Percentiles rank a stretch among this genome's conserved stretches.
Conservation (phyloP, 352 stramenopile species). For the Phytophthora crassamura region DNA sequence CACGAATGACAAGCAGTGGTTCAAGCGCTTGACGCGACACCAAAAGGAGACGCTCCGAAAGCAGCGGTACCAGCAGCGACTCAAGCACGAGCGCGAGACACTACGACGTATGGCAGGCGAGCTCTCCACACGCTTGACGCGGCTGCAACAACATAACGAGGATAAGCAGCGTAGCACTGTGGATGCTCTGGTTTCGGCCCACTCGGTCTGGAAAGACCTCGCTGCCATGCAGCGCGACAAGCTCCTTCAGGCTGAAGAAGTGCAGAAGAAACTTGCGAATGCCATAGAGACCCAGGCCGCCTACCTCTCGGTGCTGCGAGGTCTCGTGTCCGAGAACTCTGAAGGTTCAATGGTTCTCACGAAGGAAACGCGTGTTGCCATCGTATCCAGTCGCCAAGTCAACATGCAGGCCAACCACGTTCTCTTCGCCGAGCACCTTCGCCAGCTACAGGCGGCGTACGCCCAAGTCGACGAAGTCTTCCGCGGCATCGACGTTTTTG, state of each 20-base stretch:
- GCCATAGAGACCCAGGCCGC: slow-evolving; percentile 10
- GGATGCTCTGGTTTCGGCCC: neutral
- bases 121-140: neutral
- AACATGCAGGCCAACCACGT: slow-evolving; percentile 7
- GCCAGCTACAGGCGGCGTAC: slow-evolving; percentile 17
- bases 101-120: neutral
- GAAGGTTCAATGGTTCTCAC: neutral
- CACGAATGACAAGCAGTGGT: too few relatives aligned
- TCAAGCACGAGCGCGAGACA: slow-evolving; percentile 12
- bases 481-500: neutral
- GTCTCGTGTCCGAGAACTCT: neutral
- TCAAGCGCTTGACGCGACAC: neutral
- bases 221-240: neutral
- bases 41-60: slow-evolving; percentile 9
- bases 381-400: slow-evolving; percentile 1
- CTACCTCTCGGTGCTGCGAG: neutral
- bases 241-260: neutral
- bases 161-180: neutral
- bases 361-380: neutral
- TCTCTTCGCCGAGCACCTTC: slow-evolving; percentile 21
- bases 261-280: slow-evolving; percentile 1
- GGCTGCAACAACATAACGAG: neutral
- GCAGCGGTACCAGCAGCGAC: neutral
- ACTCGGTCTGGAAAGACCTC: slow-evolving; percentile 8
- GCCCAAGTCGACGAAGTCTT: slow-evolving; percentile 16